Percentiles rank a stretch among this genome's conserved stretches.
These are phyloP conservation scores for Lentithecium fluviatile DNA, from an alignment of 495 filamentous ascomycete species.

Conservation along the genomic window DNA sequence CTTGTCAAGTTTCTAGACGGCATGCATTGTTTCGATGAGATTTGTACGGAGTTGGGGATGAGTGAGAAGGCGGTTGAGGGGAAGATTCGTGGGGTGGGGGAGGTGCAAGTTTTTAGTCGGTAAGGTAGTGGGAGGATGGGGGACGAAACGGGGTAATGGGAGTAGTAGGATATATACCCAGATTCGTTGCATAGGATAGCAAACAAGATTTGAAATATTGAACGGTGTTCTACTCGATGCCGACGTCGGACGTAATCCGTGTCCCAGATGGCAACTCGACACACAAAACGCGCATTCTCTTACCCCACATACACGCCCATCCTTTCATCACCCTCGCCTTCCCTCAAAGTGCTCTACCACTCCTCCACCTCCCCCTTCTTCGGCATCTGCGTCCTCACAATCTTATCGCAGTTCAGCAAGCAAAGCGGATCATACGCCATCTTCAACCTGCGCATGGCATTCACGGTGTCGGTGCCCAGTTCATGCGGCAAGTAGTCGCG, in stretches of 20 bases:
- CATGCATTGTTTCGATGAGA: slow-evolving; percentile 82
- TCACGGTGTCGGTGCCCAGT: slow-evolving; percentile 68
- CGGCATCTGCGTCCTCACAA: slow-evolving; percentile 54
- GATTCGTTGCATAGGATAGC: too few species aligned
- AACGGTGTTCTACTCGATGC: too few species aligned
- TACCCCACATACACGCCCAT: too few species aligned
- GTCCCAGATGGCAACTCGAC: too few species aligned
- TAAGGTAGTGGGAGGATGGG: too few species aligned
- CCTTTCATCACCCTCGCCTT: too few species aligned
- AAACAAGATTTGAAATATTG: too few species aligned
- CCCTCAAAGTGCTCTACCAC: slow-evolving; percentile 42
- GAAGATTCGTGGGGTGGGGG: slow-evolving; percentile 36
- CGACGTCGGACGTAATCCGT: too few species aligned
- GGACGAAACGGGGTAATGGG: too few species aligned
- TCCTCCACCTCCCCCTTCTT: slow-evolving; percentile 44
- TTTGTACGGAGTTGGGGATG: slow-evolving; percentile 72
- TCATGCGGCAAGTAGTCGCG: slow-evolving; percentile 76
- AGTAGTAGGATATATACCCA: too few species aligned
- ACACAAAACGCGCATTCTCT: too few species aligned
- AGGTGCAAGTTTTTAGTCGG: slow-evolving; percentile 17
- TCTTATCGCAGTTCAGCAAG: slow-evolving; percentile 78
- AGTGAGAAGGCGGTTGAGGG: slow-evolving; percentile 56
- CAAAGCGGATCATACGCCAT: slow-evolving; percentile 73
- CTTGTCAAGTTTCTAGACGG: slow-evolving; percentile 75
- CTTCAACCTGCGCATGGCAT: slow-evolving; percentile 78